These are phyloP conservation scores for Chytriomyces sp. DNA, from an alignment of 192 early-diverging fungal genomes.

Conservation along the genomic window DNA sequence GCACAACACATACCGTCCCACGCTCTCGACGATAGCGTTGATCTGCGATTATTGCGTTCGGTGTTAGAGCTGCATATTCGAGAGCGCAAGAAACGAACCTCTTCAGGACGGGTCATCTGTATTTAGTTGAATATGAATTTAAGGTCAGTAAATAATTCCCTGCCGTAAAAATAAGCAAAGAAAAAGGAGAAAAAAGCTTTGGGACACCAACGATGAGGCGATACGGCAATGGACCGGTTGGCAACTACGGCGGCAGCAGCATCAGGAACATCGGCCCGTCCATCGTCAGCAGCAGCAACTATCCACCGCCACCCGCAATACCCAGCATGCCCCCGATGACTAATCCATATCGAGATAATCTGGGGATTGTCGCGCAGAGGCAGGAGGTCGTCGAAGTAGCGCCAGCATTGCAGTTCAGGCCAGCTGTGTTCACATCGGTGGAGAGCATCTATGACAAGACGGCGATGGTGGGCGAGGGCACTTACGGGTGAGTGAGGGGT, in stretches of 20 bases:
- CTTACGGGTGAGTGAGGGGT: slow-evolving; percentile 77
- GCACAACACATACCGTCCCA: slow-evolving; percentile 39
- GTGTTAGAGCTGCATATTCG: no score
- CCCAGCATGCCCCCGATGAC: background rate
- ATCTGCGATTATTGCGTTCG: slow-evolving; percentile 28
- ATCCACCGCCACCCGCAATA: background rate
- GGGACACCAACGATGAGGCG: background rate
- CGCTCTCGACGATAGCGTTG: slow-evolving; percentile 52
- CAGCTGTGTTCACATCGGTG: slow-evolving; percentile 34
- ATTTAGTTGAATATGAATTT: background rate
- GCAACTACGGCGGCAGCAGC: slow-evolving; percentile 6
- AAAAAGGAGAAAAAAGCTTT: background rate
- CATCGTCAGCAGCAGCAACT: background rate
- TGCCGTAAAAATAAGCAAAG: background rate
- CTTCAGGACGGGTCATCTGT: slow-evolving; percentile 32
- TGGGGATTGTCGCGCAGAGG: background rate
- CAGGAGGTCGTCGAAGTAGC: background rate
- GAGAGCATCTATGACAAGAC: slow-evolving; percentile 69
- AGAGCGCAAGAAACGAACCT: slow-evolving; percentile 4
- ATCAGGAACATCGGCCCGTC: background rate
- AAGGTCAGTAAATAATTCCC: no score
- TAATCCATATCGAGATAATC: background rate
- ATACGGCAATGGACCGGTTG: background rate
- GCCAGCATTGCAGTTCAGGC: slow-evolving; percentile 12
- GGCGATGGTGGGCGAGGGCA: slow-evolving; percentile 94